Base-by-base conservation (phyloP, 176 grass and related monocot genomes). In the Hsuehochloa calcarea region DNA sequence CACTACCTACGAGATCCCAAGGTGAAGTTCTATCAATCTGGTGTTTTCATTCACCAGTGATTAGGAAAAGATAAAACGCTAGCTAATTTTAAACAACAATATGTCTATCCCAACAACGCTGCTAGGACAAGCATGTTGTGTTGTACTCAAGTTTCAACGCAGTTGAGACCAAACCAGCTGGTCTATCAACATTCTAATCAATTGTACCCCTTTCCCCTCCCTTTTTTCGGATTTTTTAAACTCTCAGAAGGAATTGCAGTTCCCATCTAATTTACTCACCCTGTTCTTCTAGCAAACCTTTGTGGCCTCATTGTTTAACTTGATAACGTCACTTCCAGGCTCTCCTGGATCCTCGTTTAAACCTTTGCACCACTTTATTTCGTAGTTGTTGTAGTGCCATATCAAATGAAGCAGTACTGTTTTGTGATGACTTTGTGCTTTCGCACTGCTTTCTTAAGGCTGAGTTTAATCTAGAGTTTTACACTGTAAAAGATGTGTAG, bases 1-100 rank as follows among this genome's bases (percentile, higher is more conserved):
- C 96, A 98, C 85, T 98, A 98, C 78, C 86, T 98, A 56, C 93
- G 93, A 81, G 96, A 95, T 89, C 96, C 96, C 27, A 98, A 98
- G 93, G 96, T 97, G 80, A 89, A 69, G 13, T 43, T 77, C 13
- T 75, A 37, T 66, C n/a, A 15, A 20, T 87, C 12, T 10, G 8
- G 10, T 77, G 40, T 78, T 72, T 87, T 43, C 20, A 71, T 52
- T 63, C 1, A 8, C 39, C n/a, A 74, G 25, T 46, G 5, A 50
- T 46, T 54, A 72, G 3, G 38, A 78, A 72, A 35, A 64, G 61
- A 35, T 65, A 64, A 35, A n/a, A 41, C 29, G 52, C 65, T 65
- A 23, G 26, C 10, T 55, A 45, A 41, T 44, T 10, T 47, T 4
- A 60, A 23, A 22, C 20, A 69, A 69, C 35, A 29, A 54, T 80